These are phyloP conservation scores for Syncephalastrum racemosum DNA, from an alignment of 371 early-diverging fungal species.

Conservation along the genomic window DNA sequence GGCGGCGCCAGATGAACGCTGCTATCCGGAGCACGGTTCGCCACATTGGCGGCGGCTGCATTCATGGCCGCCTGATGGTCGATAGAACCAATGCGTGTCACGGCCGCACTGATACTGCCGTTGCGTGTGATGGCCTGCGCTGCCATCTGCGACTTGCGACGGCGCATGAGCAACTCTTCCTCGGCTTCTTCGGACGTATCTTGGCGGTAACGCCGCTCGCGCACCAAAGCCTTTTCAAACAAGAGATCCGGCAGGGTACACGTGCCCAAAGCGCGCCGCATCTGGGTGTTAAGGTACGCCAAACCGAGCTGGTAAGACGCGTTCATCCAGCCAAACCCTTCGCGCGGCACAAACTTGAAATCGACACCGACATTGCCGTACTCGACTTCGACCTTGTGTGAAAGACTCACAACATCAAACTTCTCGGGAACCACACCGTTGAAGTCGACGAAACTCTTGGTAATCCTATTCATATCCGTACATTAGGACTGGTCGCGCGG, in stretches of 20 bases:
- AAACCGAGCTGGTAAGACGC: slow-evolving; percentile 88
- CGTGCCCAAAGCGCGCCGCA: slow-evolving; percentile 81
- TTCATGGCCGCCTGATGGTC: not conserved
- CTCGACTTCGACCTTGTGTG: slow-evolving; percentile 91
- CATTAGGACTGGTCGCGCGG: not conserved
- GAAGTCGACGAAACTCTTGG: slow-evolving; percentile 93
- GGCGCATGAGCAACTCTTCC: slow-evolving; percentile 9
- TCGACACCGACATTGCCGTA: slow-evolving; percentile 95
- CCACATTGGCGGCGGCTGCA: not conserved
- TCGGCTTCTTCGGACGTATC: slow-evolving; percentile 6
- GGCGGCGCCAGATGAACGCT: slow-evolving; percentile 8
- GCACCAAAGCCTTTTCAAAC: slow-evolving; percentile 39
- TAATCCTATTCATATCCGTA: slow-evolving; percentile 57
- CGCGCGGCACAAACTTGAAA: slow-evolving; percentile 91
- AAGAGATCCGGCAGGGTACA: slow-evolving; percentile 77
- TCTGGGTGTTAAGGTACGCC: slow-evolving; percentile 65
- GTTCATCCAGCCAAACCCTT: slow-evolving; percentile 99
- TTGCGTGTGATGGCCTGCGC: slow-evolving; percentile 38
- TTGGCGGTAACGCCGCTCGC: not conserved
- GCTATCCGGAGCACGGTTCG: not conserved
- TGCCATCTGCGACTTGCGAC: slow-evolving; percentile 18
- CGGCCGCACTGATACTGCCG: slow-evolving; percentile 33
- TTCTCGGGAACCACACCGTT: slow-evolving; percentile 98
- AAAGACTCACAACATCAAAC: slow-evolving; percentile 87
- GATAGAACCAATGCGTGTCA: slow-evolving; percentile 27